A percentile compares a stretch with the other conserved stretches of the same genome.
Conservation (phyloP, 495 filamentous ascomycete genomes). For the Apiosordaria backusii region DNA sequence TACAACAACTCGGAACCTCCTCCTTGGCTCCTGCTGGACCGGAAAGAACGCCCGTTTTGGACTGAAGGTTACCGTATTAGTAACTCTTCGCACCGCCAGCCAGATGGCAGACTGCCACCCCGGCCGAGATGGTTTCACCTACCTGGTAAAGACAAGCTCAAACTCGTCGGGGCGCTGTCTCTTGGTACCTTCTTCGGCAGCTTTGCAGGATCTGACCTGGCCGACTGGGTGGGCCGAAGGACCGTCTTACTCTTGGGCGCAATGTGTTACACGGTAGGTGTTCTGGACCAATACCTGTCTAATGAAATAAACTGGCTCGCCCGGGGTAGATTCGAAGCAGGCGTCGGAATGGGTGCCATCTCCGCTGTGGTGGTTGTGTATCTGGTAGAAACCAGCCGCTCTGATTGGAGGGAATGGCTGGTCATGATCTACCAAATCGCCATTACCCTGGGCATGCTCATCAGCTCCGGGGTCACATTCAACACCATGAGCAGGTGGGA, state of each 20-base stretch:
- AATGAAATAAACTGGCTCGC: conserved; percentile 62
- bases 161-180: conserved; percentile 77
- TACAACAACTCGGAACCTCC: conserved; percentile 29
- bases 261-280: conserved; percentile 68
- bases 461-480: conserved; percentile 74
- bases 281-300: conserved; percentile 68
- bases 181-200: conserved; percentile 83
- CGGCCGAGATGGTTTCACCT: conserved; percentile 10
- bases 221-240: conserved; percentile 69
- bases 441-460: conserved; percentile 76
- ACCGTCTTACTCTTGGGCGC: conserved; percentile 62
- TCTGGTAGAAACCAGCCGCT: conserved; percentile 73
- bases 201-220: conserved; percentile 61
- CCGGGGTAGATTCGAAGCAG: conserved; percentile 71
- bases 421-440: conserved; percentile 76
- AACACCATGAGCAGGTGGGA: conserved; percentile 60
- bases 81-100: neutral
- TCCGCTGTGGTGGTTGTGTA: conserved; percentile 58
- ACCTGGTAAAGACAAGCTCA: conserved; percentile 37
- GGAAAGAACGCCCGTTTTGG: conserved; percentile 10
- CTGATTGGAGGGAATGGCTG: conserved; percentile 73
- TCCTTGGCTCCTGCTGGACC: conserved; percentile 3
- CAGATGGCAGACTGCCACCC: neutral
- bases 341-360: conserved; percentile 75
- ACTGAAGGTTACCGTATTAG: neutral